Conservation (phyloP, 1,284 basidiomycete species). For the Singerocomus inundabilis region DNA sequence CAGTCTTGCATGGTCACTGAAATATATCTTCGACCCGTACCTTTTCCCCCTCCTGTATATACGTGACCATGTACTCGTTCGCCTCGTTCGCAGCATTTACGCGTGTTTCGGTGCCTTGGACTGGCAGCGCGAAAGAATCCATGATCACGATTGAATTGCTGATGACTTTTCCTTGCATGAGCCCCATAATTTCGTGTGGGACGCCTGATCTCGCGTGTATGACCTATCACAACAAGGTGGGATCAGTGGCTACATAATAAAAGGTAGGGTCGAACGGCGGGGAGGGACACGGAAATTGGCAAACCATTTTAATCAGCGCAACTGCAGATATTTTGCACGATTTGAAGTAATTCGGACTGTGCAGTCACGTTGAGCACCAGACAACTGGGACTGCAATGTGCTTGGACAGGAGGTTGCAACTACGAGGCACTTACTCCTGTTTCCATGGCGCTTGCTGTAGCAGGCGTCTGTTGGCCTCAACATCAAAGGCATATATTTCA, state of each 20-base stretch:
- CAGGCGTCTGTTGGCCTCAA: conserved; percentile 68
- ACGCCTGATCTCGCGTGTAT: conserved; percentile 98
- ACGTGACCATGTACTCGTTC: conserved; percentile 98
- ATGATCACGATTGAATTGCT: conserved; percentile 87
- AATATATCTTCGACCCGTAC: conserved; percentile 39
- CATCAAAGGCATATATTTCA: conserved; percentile 80
- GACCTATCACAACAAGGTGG: conserved; percentile 54
- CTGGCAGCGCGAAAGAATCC: conserved; percentile 96
- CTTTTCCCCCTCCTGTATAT: conserved; percentile 76
- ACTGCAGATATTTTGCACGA: conserved; percentile 93
- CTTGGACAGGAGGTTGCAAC: conserved; percentile 7
- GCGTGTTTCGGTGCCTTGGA: conserved; percentile 98
- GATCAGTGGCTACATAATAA: background rate
- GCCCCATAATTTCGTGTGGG: conserved; percentile 98
- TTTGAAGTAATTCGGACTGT: conserved; percentile 89
- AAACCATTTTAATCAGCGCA: conserved; percentile 97
- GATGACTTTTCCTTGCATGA: conserved; percentile 97
- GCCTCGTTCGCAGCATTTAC: conserved; percentile 97
- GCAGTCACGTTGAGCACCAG: conserved; percentile 1
- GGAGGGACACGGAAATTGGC: background rate
- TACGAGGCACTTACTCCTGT: conserved; percentile 59
- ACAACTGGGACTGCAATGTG: background rate
- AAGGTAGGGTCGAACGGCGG: background rate
- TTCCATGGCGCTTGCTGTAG: conserved; percentile 82
- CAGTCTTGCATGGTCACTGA: background rate